A percentile compares a stretch with the other conserved stretches of the same genome.
Evolutionary conservation across 2,329 filamentous ascomycete genomes (phyloP).

Genomic region (Nemania sp.): DNA sequence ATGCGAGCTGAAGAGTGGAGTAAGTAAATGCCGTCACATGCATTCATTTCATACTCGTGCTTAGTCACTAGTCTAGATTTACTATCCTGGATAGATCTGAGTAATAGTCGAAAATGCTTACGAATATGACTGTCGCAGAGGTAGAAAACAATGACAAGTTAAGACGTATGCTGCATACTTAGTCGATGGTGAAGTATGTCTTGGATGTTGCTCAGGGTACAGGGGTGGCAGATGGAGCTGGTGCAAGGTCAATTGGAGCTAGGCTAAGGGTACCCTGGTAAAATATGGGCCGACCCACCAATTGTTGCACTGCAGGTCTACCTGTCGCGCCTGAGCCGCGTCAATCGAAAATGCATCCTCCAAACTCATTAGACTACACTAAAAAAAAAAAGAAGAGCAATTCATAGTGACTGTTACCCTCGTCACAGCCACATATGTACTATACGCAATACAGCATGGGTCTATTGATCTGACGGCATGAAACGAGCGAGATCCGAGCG

Average conservation of each 20-base stretch:
- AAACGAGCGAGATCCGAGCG: slow-evolving; percentile 1
- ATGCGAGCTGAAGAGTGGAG: no score
- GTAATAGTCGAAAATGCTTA: background rate
- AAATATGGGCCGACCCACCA: slow-evolving; percentile 12
- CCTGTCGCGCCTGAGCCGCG: slow-evolving; percentile 34
- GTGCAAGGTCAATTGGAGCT: no score
- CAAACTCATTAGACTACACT: background rate
- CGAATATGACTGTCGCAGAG: background rate
- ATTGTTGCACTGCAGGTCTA: background rate
- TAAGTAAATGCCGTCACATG: background rate
- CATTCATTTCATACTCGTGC: background rate
- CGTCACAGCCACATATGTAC: background rate
- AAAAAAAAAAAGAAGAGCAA: no score
- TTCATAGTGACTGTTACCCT: background rate
- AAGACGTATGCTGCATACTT: background rate
- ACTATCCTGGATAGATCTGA: background rate
- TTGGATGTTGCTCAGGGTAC: no score
- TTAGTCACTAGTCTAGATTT: background rate
- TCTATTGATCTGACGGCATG: slow-evolving; percentile 8
- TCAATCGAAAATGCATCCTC: slow-evolving; percentile 7
- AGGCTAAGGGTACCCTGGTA: slow-evolving; percentile 6
- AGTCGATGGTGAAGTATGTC: background rate
- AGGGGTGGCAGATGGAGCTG: background rate
- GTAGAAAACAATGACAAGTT: background rate
- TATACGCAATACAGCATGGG: slow-evolving; percentile 8